Evolutionary conservation across 371 early-diverging fungal species (phyloP).

Genomic region (Cokeromyces recurvatus): DNA sequence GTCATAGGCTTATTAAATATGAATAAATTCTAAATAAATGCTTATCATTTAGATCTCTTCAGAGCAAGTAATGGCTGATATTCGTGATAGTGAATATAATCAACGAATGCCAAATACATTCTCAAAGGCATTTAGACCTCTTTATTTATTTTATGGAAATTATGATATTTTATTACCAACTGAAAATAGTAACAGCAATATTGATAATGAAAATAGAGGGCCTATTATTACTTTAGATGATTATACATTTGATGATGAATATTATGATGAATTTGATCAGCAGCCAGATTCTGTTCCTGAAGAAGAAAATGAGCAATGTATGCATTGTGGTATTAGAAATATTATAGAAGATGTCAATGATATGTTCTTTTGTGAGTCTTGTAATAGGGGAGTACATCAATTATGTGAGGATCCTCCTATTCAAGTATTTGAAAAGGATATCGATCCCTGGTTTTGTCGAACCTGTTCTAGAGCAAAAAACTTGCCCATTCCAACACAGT

Average conservation of each 20-base stretch:
- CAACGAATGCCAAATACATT: constrained; percentile 1
- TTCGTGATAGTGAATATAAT: constrained; percentile 3
- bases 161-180: constrained; percentile 7
- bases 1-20: no score
- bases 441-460: constrained; percentile 49
- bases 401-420: constrained; percentile 41
- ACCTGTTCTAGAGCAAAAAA: constrained; percentile 23
- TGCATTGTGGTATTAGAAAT: constrained; percentile 26
- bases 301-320: constrained; percentile 27
- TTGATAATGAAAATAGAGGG: neutral
- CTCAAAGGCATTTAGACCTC: constrained; percentile 27
- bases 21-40: no score
- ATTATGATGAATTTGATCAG: neutral
- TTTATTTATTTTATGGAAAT: constrained; percentile 40
- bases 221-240: constrained; percentile 30
- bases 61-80: constrained; percentile 23
- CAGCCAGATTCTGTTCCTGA: neutral
- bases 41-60: constrained; percentile 8
- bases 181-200: neutral
- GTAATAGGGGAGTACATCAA: constrained; percentile 41
- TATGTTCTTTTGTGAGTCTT: constrained; percentile 43
- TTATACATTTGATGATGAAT: constrained; percentile 32
- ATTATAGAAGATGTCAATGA: constrained; percentile 31
- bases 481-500: constrained; percentile 25
- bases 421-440: constrained; percentile 24